These are phyloP conservation scores for Pyrrhoderma noxium DNA, from an alignment of 1,284 basidiomycete species.

Conservation along the genomic window DNA sequence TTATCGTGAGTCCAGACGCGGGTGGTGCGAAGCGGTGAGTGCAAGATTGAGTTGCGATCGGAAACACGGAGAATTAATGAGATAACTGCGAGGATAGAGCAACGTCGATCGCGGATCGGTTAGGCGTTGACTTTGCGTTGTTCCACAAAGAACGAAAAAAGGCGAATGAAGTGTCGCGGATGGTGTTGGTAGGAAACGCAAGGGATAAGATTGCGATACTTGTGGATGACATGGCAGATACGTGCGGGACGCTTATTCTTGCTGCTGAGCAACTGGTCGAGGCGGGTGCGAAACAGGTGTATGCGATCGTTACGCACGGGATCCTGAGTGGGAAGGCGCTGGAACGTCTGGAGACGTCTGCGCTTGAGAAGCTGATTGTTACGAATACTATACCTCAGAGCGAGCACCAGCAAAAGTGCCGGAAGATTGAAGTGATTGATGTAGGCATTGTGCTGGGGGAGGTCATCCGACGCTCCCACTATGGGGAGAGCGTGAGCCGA, in stretches of 20 bases:
- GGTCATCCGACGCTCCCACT: slow-evolving; percentile 89
- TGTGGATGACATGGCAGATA: slow-evolving; percentile 99
- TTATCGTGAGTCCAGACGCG: slow-evolving; percentile 98
- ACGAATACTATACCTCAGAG: slow-evolving; percentile 96
- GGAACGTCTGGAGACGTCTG: slow-evolving; percentile 61
- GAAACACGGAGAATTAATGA: background rate
- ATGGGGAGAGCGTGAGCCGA: slow-evolving; percentile 78
- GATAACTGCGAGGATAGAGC: slow-evolving; percentile 50
- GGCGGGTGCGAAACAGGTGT: slow-evolving; percentile 82
- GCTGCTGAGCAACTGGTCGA: slow-evolving; percentile 88
- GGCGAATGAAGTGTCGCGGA: slow-evolving; percentile 97
- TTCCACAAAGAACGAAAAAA: slow-evolving; percentile 99
- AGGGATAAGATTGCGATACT: slow-evolving; percentile 92
- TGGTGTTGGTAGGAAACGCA: slow-evolving; percentile 96
- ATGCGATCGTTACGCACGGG: slow-evolving; percentile 96
- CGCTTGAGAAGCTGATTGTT: slow-evolving; percentile 92
- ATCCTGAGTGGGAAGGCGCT: slow-evolving; percentile 91
- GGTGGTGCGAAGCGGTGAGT: slow-evolving; percentile 93
- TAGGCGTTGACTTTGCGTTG: slow-evolving; percentile 96
- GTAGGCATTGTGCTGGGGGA: slow-evolving; percentile 93
- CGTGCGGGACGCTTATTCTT: slow-evolving; percentile 94
- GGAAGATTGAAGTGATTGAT: slow-evolving; percentile 94
- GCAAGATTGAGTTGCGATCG: background rate
- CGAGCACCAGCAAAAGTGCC: slow-evolving; percentile 69
- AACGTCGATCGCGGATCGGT: slow-evolving; percentile 93